Conservation (phyloP, 345 rosid species). For the Syzygium grande region DNA sequence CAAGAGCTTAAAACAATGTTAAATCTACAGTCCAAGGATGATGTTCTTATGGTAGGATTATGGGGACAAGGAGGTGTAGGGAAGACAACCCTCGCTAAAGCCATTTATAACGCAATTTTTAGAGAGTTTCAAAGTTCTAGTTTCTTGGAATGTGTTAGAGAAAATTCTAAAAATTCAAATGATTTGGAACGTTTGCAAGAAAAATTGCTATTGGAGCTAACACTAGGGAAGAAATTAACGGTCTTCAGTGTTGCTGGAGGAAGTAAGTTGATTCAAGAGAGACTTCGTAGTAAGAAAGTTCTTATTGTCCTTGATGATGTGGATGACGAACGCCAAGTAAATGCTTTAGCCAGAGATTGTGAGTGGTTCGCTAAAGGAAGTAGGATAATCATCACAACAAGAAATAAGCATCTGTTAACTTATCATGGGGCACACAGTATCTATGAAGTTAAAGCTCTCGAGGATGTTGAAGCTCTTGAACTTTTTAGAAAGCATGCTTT, state of each 20-base stretch:
- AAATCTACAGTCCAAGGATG: neutral
- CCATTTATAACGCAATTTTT: slow-evolving; percentile 3
- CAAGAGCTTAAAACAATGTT: slow-evolving; percentile 3
- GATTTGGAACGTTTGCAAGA: neutral
- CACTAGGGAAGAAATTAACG: neutral
- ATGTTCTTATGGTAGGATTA: slow-evolving; percentile 22
- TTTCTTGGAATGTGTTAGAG: slow-evolving; percentile 17
- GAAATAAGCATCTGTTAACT: neutral
- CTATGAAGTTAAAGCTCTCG: neutral
- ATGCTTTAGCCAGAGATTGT: neutral
- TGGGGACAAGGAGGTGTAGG: slow-evolving; percentile 50
- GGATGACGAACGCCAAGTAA: neutral
- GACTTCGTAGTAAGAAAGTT: neutral
- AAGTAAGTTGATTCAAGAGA: neutral
- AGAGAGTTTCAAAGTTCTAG: slow-evolving; percentile 12
- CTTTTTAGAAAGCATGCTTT: slow-evolving; percentile 4
- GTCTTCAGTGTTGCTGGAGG: neutral
- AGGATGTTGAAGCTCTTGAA: neutral
- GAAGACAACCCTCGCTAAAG: slow-evolving; percentile 37
- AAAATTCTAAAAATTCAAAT: neutral
- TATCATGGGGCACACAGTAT: neutral
- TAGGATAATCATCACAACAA: slow-evolving; percentile 5
- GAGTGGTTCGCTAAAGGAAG: slow-evolving; percentile 10
- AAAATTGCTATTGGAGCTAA: neutral
- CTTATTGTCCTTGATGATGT: slow-evolving; percentile 15